Base-by-base conservation (phyloP, 371 early-diverging fungal species). In the Syncephalastrum racemosum region DNA sequence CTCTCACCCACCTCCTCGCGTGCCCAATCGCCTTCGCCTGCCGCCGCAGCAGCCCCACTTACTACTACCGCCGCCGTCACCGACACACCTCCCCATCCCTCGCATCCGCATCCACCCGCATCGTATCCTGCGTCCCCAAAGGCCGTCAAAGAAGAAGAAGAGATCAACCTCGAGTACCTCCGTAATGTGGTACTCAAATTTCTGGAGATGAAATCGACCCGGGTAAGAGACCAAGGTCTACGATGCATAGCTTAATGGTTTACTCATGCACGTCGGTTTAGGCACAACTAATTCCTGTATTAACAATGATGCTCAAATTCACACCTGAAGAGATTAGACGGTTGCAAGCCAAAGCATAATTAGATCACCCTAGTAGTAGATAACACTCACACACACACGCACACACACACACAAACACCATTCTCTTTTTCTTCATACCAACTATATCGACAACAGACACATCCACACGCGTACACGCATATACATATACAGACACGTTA, bases 121-220 rank as follows among this genome's bases (percentile, higher is more conserved):
- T 31, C 36, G 36, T 31, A 31, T 8, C 36, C 36, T 31, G 6
- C 36, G 8, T 31, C 36, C 8, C 36, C 36, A 7, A 31, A 31
- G 36, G 36, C 2, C 36, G 36, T 46, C 46, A 54, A 58, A 23
- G 69, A 76, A 25, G 75, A 74, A 19, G 86, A 83, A 27, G 79
- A 73, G 52, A 67, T 89, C 45, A 90, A 91, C 54, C 60, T 90
- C n/a, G 94, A 95, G 65, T 96, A 96, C 58, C 66, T 95, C 53
- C 84, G 89, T 59, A 86, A 91, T 55, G 87, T 96, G 10, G 63
- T 96, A 46, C 66, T 96, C 44, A 90, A 88, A 59, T 95, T 94
- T 68, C 75, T 96, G 57, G 93, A 95, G 68, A 80, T 83, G 49
- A 89, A 84, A 63, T 84, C 87, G 4, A 83, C 83, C 50, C 73